These are phyloP conservation scores for Thermochaetoides thermophila DNA, from an alignment of 495 filamentous ascomycete genomes.

Conservation along the genomic window DNA sequence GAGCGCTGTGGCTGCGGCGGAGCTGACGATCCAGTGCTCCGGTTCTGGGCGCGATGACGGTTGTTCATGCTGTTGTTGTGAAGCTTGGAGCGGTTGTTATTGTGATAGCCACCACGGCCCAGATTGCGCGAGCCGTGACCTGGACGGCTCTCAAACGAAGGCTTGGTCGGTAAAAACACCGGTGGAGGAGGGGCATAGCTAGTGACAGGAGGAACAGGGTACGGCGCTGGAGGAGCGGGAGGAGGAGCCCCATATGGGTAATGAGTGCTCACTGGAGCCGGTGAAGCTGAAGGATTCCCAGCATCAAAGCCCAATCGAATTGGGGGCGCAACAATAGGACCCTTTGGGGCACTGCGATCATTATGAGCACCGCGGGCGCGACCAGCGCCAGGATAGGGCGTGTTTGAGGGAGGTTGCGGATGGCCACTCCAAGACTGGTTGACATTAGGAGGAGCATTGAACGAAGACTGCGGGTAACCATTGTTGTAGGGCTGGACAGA, in stretches of 20 bases:
- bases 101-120: conserved; percentile 24
- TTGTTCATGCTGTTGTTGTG: conserved; percentile 4
- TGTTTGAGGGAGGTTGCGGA: conserved; percentile 28
- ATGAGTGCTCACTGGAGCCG: conserved; percentile 31
- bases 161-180: conserved; percentile 9
- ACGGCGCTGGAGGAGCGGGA: conserved; percentile 19
- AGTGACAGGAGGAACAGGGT: conserved; percentile 16
- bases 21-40: conserved; percentile 7
- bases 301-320: conserved; percentile 44
- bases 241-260: conserved; percentile 2
- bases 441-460: conserved; percentile 21
- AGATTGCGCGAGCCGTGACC: conserved; percentile 19
- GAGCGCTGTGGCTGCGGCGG: conserved; percentile 46
- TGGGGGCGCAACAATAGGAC: conserved; percentile 41
- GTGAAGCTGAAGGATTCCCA: conserved; percentile 19
- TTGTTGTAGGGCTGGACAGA: too few species aligned
- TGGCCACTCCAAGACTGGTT: conserved; percentile 20
- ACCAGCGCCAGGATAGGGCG: conserved; percentile 34
- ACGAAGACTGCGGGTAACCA: conserved; percentile 17
- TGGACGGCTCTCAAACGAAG: conserved; percentile 21
- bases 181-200: conserved; percentile 23
- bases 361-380: conserved; percentile 39
- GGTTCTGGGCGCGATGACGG: not conserved
- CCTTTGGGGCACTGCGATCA: conserved; percentile 30
- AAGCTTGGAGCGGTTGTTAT: conserved; percentile 16